phyloP scores from a whole-genome alignment of 495 filamentous ascomycete genomes.

The Trichoderma asperelloides region DNA sequence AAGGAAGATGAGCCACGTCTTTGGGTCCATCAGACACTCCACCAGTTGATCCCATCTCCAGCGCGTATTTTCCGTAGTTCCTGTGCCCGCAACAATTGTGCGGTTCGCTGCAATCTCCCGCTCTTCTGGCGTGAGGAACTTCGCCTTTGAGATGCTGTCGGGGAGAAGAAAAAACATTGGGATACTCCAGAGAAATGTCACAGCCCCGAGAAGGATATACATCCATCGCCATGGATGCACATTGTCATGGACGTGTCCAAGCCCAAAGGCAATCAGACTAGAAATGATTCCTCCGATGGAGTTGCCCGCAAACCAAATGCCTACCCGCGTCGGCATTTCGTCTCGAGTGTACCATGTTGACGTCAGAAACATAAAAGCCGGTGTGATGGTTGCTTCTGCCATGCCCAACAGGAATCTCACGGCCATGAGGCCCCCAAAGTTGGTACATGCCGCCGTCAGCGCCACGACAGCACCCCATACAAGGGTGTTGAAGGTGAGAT shows the following conservation, averaged over 20 bases:
- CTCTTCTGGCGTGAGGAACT: slow-evolving; percentile 23
- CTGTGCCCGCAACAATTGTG: slow-evolving; percentile 27
- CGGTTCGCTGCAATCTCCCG: slow-evolving; percentile 24
- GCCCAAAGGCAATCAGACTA: slow-evolving; percentile 36
- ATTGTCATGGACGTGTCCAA: slow-evolving; percentile 29
- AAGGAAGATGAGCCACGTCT: slow-evolving; percentile 33
- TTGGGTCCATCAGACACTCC: slow-evolving; percentile 33
- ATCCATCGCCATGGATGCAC: slow-evolving; percentile 29
- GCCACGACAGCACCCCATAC: slow-evolving; percentile 12
- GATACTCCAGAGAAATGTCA: slow-evolving; percentile 23
- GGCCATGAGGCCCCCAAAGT: slow-evolving; percentile 60
- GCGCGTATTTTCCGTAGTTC: slow-evolving; percentile 22
- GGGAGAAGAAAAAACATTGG: slow-evolving; percentile 25
- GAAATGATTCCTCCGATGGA: slow-evolving; percentile 29
- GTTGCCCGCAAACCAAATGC: slow-evolving; percentile 34
- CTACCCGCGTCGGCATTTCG: slow-evolving; percentile 27
- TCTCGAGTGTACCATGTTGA: slow-evolving; percentile 28
- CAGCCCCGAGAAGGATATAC: slow-evolving; percentile 27
- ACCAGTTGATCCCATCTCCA: slow-evolving; percentile 29
- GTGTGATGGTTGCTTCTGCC: slow-evolving; percentile 42
- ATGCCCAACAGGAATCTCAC: slow-evolving; percentile 47
- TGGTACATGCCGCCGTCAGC: slow-evolving; percentile 60
- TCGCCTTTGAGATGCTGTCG: slow-evolving; percentile 21
- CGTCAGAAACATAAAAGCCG: slow-evolving; percentile 25
- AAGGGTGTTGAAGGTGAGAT: slow-evolving; percentile 20